Conservation (phyloP, 768 basidiomycete genomes). For the Macrocybe gigantea region DNA sequence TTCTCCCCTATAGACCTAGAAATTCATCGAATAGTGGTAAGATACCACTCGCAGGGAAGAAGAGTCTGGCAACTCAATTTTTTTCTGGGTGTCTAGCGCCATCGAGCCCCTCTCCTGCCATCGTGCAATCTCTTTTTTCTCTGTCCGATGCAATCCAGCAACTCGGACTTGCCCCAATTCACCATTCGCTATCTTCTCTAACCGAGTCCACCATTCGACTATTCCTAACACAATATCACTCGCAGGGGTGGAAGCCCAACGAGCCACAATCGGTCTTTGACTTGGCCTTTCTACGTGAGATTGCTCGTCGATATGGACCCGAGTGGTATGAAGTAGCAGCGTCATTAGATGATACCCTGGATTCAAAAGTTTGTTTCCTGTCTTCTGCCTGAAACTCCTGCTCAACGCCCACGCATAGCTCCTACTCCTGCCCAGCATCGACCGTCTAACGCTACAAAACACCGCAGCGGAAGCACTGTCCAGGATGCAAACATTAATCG, state of each 20-base stretch:
- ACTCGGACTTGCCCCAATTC: constrained; percentile 42
- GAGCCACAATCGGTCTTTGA: constrained; percentile 34
- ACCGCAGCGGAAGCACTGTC: constrained; percentile 38
- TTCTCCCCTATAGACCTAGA: constrained; percentile 11
- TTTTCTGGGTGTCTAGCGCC: constrained; percentile 8
- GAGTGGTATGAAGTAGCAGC: not conserved
- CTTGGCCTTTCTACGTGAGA: constrained; percentile 41
- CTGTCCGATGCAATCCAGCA: constrained; percentile 50
- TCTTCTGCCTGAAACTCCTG: too few species aligned
- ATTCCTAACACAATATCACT: constrained; percentile 30
- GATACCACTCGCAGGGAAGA: constrained; percentile 1
- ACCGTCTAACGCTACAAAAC: not conserved
- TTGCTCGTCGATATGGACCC: constrained; percentile 23
- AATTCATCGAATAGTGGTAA: constrained; percentile 18
- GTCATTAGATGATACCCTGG: too few species aligned
- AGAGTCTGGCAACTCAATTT: not conserved
- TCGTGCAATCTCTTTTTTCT: constrained; percentile 49
- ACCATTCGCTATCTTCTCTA: constrained; percentile 25
- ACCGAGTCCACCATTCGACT: constrained; percentile 32
- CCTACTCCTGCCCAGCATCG: too few species aligned
- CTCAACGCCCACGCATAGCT: too few species aligned
- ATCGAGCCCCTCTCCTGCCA: constrained; percentile 43
- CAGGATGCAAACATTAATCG: constrained; percentile 58
- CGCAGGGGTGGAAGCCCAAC: constrained; percentile 18
- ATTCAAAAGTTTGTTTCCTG: too few species aligned